Conservation (phyloP, 768 basidiomycete species). For the Xanthoconium stramineum region DNA sequence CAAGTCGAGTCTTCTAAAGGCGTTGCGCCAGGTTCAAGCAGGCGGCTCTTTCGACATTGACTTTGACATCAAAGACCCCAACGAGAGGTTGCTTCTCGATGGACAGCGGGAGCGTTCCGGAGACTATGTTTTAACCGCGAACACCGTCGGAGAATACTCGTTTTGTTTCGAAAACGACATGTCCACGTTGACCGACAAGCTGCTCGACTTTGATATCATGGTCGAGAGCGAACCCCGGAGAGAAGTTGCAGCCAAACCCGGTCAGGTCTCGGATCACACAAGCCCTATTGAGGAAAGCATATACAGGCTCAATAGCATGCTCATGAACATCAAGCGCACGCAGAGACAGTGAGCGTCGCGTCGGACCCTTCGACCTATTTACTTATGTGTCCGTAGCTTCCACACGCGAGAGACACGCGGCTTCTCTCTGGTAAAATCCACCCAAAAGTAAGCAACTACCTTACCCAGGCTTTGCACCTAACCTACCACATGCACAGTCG, state of each 20-base stretch:
- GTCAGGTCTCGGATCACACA: conserved; percentile 90
- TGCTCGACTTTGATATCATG: conserved; percentile 97
- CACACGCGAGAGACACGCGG: conserved; percentile 93
- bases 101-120: conserved; percentile 90
- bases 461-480: not conserved
- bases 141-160: conserved; percentile 83
- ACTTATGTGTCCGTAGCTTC: conserved; percentile 52
- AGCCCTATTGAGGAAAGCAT: conserved; percentile 93
- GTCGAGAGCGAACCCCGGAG: conserved; percentile 95
- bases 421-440: conserved; percentile 89
- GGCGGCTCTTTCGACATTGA: conserved; percentile 97
- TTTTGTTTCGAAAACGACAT: conserved; percentile 99
- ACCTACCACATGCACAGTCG: conserved; percentile 46
- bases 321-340: conserved; percentile 86
- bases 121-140: conserved; percentile 96
- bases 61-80: conserved; percentile 90
- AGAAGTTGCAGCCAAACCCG: conserved; percentile 83
- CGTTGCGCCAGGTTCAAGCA: conserved; percentile 73
- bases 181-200: conserved; percentile 89
- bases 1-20: not conserved
- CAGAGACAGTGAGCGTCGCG: conserved; percentile 79
- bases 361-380: not conserved
- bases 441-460: conserved; percentile 59
- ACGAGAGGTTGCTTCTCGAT: conserved; percentile 82
- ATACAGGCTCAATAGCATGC: conserved; percentile 82